Conservation (phyloP, 208 protist species). For the Sergeia podlipaevii region DNA sequence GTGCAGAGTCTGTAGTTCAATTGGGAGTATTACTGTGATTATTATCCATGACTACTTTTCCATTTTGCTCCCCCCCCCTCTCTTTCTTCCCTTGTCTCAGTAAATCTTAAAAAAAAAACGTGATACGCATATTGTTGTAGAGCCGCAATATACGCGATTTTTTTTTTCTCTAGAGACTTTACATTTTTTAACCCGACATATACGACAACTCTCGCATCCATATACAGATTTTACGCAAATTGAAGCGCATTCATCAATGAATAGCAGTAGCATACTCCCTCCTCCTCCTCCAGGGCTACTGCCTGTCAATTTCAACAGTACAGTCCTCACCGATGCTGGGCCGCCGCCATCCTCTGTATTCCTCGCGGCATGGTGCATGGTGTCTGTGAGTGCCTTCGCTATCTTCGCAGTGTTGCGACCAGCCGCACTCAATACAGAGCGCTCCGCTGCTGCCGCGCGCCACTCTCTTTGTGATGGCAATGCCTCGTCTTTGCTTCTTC, state of each 20-base stretch:
- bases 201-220: no score
- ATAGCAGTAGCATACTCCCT: no score
- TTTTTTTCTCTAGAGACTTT: conserved; percentile 7
- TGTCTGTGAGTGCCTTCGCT: conserved; percentile 21
- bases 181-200: no score
- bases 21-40: not conserved
- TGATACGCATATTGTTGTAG: not conserved
- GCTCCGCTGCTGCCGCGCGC: not conserved
- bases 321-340: conserved; percentile 36
- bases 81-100: not conserved
- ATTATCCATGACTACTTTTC: not conserved
- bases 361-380: conserved; percentile 16
- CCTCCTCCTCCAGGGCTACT: no score
- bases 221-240: no score
- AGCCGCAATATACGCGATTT: not conserved
- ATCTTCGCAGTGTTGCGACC: conserved; percentile 48
- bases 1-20: no score
- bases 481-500: no score
- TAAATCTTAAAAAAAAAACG: not conserved
- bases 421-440: conserved; percentile 1
- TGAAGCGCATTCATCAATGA: no score
- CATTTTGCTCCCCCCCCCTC: not conserved
- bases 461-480: not conserved
- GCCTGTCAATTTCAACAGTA: no score
- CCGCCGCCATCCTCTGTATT: conserved; percentile 16